Conservation (phyloP, 208 protist species). For the Naegleria fowleri region DNA sequence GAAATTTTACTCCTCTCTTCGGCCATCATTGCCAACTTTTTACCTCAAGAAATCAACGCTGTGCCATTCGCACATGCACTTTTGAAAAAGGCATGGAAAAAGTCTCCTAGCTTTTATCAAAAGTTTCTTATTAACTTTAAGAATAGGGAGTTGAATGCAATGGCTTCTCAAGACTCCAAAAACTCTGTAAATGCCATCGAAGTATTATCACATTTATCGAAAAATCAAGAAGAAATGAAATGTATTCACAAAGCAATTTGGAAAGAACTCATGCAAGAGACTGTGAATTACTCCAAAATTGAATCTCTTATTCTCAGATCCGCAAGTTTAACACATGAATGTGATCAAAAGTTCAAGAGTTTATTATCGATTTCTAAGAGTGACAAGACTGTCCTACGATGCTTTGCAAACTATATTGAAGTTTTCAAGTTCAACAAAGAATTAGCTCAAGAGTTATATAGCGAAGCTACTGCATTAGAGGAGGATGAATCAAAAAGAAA, state of each 20-base stretch:
- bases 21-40: not conserved
- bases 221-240: not conserved
- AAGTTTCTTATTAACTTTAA: not conserved
- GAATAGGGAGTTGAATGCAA: not conserved
- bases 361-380: not conserved
- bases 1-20: not conserved
- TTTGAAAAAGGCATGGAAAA: not conserved
- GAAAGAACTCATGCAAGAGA: not conserved
- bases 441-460: not conserved
- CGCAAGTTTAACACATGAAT: not conserved
- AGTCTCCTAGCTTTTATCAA: not conserved
- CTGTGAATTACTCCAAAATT: not conserved
- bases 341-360: not conserved
- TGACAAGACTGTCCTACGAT: not conserved
- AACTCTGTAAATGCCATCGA: not conserved
- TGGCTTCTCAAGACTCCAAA: not conserved
- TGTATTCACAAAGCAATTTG: not conserved
- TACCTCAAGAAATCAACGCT: not conserved
- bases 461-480: not conserved
- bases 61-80: not conserved
- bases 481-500: not conserved
- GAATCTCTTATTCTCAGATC: not conserved
- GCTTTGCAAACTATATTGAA: not conserved
- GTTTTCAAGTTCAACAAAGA: not conserved
- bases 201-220: not conserved